These are phyloP conservation scores for Hygrophorus russula DNA, from an alignment of 768 basidiomycete species.

Conservation along the genomic window DNA sequence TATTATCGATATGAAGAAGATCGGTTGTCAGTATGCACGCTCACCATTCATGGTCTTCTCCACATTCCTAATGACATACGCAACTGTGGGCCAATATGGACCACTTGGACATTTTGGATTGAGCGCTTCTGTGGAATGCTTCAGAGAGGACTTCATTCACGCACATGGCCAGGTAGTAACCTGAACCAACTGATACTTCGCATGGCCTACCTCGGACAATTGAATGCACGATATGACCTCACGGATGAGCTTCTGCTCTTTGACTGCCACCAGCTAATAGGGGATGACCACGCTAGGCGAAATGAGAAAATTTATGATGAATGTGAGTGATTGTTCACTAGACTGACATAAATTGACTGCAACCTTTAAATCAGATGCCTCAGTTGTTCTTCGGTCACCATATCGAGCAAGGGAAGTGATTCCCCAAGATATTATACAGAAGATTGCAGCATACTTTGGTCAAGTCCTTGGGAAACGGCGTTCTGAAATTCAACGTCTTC, in stretches of 20 bases:
- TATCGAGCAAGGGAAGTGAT: not conserved
- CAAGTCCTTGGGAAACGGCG: constrained; percentile 4
- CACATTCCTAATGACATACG: constrained; percentile 21
- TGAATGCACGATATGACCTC: constrained; percentile 16
- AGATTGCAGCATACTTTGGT: constrained; percentile 13
- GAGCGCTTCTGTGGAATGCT: constrained; percentile 23
- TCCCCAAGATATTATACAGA: constrained; percentile 4
- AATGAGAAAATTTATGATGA: constrained; percentile 1
- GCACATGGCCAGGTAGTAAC: constrained; percentile 16
- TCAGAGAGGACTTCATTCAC: constrained; percentile 12
- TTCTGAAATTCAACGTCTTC: constrained; percentile 1
- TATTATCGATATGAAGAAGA: constrained; percentile 21
- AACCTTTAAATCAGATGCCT: constrained; percentile 9
- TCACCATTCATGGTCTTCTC: constrained; percentile 22
- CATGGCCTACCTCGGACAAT: constrained; percentile 16
- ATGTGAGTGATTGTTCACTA: constrained; percentile 3
- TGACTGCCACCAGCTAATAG: not conserved
- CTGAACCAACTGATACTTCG: constrained; percentile 16
- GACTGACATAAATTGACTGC: not conserved
- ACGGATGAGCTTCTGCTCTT: constrained; percentile 7
- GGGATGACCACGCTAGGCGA: not conserved
- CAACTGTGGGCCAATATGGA: constrained; percentile 21
- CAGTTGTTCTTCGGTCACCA: constrained; percentile 9
- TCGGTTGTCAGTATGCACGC: constrained; percentile 17
- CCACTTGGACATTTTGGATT: constrained; percentile 24